Percentiles rank a stretch among this genome's conserved stretches.
Conservation (phyloP, 2,329 filamentous ascomycete species). For the Colletotrichum musae region DNA sequence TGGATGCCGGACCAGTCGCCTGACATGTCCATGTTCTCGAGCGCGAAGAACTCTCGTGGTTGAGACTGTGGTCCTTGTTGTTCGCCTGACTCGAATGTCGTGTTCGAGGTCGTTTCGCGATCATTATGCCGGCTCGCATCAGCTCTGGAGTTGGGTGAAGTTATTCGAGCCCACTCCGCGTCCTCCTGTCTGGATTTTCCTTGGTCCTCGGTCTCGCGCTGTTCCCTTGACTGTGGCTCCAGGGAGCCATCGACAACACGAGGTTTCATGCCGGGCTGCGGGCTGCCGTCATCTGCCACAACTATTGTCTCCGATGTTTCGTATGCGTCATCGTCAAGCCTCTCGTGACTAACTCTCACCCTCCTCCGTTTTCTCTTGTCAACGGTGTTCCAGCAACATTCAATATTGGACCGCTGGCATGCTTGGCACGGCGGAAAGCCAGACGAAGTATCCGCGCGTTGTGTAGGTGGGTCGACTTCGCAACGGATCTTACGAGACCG, state of each 20-base stretch:
- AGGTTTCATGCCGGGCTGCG: too few relatives aligned
- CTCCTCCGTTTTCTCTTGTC: slow-evolving; percentile 13
- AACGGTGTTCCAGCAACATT: slow-evolving; percentile 9
- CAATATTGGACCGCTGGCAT: slow-evolving; percentile 7
- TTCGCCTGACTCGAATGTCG: background rate
- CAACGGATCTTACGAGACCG: slow-evolving; percentile 15
- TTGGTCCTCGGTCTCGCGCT: background rate
- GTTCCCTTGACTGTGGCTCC: background rate
- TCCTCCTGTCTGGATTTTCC: background rate
- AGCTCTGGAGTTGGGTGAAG: background rate
- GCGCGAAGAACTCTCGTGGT: background rate
- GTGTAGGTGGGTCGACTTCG: background rate
- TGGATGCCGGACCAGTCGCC: slow-evolving; percentile 12
- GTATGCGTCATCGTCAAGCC: background rate
- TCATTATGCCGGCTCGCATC: background rate
- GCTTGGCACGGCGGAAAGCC: slow-evolving; percentile 4
- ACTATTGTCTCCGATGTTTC: background rate
- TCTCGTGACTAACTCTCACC: background rate
- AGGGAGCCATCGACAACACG: too few relatives aligned
- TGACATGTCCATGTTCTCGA: slow-evolving; percentile 4
- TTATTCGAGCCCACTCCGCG: background rate
- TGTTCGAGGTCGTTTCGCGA: background rate
- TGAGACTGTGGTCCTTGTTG: background rate
- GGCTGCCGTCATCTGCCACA: background rate
- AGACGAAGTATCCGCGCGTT: background rate